Evolutionary conservation across 768 basidiomycete species (phyloP), one percentile per base, ranked within the genome.

Genomic region (Hericium coralloides): DNA sequence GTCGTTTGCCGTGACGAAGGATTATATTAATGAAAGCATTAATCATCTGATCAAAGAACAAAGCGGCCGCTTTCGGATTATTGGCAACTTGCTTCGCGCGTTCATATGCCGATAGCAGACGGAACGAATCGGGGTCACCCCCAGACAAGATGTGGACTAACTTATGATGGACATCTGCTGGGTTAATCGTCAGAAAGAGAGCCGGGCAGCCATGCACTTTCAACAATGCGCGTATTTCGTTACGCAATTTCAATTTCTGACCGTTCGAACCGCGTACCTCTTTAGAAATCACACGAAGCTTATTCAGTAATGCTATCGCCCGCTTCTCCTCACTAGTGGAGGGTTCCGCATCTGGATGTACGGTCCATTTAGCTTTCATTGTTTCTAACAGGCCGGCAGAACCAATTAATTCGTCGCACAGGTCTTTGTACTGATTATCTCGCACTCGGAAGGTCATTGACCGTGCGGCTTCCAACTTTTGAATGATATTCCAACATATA

Each of bases 11-110:
- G 1, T 60, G 2, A 5, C 60, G 49, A 0, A 54, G 18, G 20
- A 69, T 58, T 57, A 36, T 70, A 0, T 64, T 59, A 1, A 76
- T 66, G 58, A 78, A 74, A 0, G 68, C 64, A 17, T 67, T 63
- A 63, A 78, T 75, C 22, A 71, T 72, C 0, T 71, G 56, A 60
- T 77, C 62, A 57, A 79, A 79, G 60, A 77, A 79, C n/a, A 70
- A 59, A 0, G 74, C 70, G 0, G 72, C 73, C 0, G 73, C 58
- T 5, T 58, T 55, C 0, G 78, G 77, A 63, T 79, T 74, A 53
- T 66, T 58, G 0, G 79, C 76, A 3, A 79, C 53, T 0, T 74
- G 53, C 2, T 66, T 38, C 0, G 71, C 38, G 39, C 76, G 74
- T n/a, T 74, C 62, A 49, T 72, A 20, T 70, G 62, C 55, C 68